Evolutionary conservation across 192 early-diverging fungal genomes (phyloP).

Genomic region (Diversispora eburnea): DNA sequence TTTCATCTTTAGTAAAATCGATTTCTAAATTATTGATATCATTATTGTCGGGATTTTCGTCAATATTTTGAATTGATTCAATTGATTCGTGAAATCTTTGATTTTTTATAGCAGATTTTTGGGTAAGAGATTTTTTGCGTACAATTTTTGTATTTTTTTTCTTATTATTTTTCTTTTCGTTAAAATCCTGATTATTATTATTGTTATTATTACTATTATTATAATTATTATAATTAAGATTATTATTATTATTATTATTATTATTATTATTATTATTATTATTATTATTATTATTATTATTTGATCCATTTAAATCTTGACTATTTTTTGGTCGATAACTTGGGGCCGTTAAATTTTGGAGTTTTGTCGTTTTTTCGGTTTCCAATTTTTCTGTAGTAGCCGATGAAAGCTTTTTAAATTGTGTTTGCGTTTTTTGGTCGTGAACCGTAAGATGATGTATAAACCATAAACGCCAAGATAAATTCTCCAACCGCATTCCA

Average conservation of each 20-base stretch:
- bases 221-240: background rate
- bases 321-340: slow-evolving; percentile 9
- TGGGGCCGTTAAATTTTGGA: slow-evolving; percentile 12
- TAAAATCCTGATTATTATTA: no score
- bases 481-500: slow-evolving; percentile 76
- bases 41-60: no score
- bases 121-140: no score
- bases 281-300: background rate
- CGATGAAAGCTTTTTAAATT: slow-evolving; percentile 56
- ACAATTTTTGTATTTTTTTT: no score
- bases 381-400: slow-evolving; percentile 58
- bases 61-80: background rate
- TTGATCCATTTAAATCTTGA: background rate
- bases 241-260: background rate
- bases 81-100: no score
- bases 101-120: no score
- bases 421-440: slow-evolving; percentile 40
- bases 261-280: background rate
- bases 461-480: slow-evolving; percentile 85
- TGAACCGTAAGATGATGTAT: slow-evolving; percentile 63
- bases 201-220: background rate
- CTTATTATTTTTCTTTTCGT: no score
- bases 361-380: slow-evolving; percentile 31
- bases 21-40: background rate
- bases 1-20: background rate